Conservation (phyloP, 495 filamentous ascomycete genomes). For the Aspergillus affinis region DNA sequence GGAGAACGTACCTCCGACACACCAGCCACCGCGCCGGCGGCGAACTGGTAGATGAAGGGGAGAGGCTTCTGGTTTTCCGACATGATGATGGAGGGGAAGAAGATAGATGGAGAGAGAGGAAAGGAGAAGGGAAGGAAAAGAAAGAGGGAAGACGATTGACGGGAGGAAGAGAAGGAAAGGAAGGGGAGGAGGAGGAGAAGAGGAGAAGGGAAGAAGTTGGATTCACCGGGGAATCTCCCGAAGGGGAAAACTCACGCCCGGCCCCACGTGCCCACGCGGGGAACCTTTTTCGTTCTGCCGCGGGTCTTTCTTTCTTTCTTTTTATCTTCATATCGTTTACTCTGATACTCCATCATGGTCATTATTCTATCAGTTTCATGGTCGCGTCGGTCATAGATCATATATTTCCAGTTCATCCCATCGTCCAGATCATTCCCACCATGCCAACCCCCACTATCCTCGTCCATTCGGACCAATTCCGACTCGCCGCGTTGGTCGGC, state of each 20-base stretch:
- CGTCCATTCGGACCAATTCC: constrained; percentile 1
- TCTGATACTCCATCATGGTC: not conserved
- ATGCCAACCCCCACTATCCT: constrained; percentile 12
- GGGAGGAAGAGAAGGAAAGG: constrained; percentile 6
- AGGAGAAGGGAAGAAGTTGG: constrained; percentile 11
- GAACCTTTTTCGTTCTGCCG: constrained; percentile 1
- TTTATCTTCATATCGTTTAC: not conserved
- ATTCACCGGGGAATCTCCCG: constrained; percentile 13
- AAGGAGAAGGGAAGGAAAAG: constrained; percentile 13
- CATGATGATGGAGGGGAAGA: constrained; percentile 47
- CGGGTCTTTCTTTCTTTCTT: constrained; percentile 1
- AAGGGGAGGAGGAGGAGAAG: constrained; percentile 4
- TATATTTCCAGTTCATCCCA: constrained; percentile 8
- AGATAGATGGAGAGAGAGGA: constrained; percentile 14
- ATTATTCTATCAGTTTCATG: not conserved
- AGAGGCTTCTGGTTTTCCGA: constrained; percentile 61
- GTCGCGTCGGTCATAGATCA: not conserved
- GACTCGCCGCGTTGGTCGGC: constrained; percentile 25
- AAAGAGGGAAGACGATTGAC: constrained; percentile 11
- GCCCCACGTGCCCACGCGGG: constrained; percentile 12
- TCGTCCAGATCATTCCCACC: constrained; percentile 18
- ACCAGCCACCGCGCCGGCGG: constrained; percentile 85
- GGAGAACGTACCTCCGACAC: constrained; percentile 75
- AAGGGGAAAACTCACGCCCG: constrained; percentile 4
- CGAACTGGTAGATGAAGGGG: constrained; percentile 84